phyloP scores from a whole-genome alignment of 2,329 filamentous ascomycete species.

The Fusarium floridanum region DNA sequence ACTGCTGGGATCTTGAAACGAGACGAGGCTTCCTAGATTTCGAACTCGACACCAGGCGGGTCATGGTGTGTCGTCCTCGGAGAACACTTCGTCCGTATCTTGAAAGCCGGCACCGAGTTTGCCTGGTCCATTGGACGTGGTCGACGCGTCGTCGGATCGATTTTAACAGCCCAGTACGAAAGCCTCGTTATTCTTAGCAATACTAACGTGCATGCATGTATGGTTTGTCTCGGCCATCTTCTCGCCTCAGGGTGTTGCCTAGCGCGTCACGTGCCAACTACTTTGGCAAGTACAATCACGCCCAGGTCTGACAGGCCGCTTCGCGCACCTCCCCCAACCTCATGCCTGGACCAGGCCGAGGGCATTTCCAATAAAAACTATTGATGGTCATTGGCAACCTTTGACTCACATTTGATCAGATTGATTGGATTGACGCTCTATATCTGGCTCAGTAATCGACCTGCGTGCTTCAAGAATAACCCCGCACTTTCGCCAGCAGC shows the following conservation, averaged over 20 bases:
- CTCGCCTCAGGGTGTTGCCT: conserved; percentile 34
- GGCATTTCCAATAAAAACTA: neutral
- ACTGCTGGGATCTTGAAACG: conserved; percentile 54
- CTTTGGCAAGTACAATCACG: neutral
- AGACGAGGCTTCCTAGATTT: conserved; percentile 61
- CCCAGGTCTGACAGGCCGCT: neutral
- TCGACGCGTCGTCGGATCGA: conserved; percentile 17
- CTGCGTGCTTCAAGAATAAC: neutral
- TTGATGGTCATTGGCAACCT: neutral
- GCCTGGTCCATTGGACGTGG: conserved; percentile 39
- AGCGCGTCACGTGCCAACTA: conserved; percentile 48
- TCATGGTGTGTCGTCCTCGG: conserved; percentile 56
- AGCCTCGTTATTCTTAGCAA: conserved; percentile 11
- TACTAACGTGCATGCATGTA: conserved; percentile 26
- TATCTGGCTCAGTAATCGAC: neutral
- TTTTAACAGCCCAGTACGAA: conserved; percentile 5
- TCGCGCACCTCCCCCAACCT: neutral
- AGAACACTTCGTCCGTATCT: conserved; percentile 45
- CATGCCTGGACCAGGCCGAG: neutral
- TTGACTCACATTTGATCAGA: neutral
- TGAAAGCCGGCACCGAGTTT: conserved; percentile 27
- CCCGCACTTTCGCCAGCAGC: neutral
- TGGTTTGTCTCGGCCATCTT: conserved; percentile 32
- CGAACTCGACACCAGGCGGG: conserved; percentile 57
- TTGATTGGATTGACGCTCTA: neutral